These are phyloP conservation scores for Gentiana dahurica DNA, from an alignment of 257 asterid genomes.

Conservation along the genomic window DNA sequence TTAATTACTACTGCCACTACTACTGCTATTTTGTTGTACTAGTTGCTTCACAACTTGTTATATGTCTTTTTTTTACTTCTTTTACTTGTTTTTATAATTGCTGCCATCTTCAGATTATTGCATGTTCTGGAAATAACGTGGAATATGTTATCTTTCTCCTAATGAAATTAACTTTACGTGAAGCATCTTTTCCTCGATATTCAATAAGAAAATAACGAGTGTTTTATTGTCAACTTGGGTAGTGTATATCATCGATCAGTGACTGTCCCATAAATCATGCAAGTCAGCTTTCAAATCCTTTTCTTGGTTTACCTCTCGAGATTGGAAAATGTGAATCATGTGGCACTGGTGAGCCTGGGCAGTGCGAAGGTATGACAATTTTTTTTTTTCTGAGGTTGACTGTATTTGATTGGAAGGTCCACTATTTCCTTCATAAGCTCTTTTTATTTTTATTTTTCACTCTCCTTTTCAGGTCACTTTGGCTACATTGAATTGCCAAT, in stretches of 20 bases:
- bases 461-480: constrained; percentile 69
- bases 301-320: constrained; percentile 92
- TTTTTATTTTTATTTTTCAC: background rate
- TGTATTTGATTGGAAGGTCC: too few species aligned
- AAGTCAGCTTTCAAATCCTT: constrained; percentile 84
- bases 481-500: constrained; percentile 92
- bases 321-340: constrained; percentile 94
- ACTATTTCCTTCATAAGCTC: too few species aligned
- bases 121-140: too few species aligned
- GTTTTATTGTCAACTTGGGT: constrained; percentile 16
- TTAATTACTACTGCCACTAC: too few species aligned
- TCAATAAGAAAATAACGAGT: constrained; percentile 3
- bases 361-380: constrained; percentile 68
- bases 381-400: background rate
- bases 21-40: too few species aligned
- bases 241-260: constrained; percentile 78
- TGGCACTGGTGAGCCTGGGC: constrained; percentile 89
- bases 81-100: too few species aligned
- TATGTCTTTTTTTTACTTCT: too few species aligned
- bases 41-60: too few species aligned
- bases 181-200: background rate
- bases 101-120: too few species aligned
- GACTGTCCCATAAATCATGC: constrained; percentile 85
- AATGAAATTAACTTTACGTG: too few species aligned
- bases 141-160: too few species aligned